Evolutionary conservation across 2,329 filamentous ascomycete genomes (phyloP).

Genomic region (Zasmidium cellare): DNA sequence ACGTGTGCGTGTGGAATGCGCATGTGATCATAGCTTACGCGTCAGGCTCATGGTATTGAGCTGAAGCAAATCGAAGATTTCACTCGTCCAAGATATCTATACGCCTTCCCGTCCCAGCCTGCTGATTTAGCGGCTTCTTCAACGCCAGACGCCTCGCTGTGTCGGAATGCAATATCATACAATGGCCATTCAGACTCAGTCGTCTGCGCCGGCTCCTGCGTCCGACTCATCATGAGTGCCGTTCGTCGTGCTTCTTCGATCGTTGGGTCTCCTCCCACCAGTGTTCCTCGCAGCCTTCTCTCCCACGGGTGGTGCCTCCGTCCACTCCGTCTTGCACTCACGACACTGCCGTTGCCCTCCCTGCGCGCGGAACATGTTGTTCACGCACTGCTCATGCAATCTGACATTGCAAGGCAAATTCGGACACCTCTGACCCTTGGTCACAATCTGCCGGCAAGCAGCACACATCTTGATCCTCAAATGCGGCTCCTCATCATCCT

Average conservation of each 20-base stretch:
- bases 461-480: constrained; percentile 83
- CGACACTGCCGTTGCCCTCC: constrained; percentile 63
- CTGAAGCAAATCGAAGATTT: constrained; percentile 16
- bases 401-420: constrained; percentile 67
- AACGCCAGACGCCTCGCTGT: constrained; percentile 21
- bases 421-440: constrained; percentile 74
- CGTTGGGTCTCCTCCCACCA: constrained; percentile 20
- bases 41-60: constrained; percentile 14
- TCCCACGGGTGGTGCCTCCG: constrained; percentile 53
- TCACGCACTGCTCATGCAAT: constrained; percentile 74
- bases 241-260: constrained; percentile 20
- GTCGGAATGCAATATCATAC: background rate
- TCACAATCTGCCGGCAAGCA: constrained; percentile 88
- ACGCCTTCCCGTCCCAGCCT: constrained; percentile 5
- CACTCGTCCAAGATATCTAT: constrained; percentile 4
- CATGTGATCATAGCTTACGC: constrained; percentile 8
- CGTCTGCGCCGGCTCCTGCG: constrained; percentile 4
- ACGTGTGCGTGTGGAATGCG: background rate
- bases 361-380: constrained; percentile 70
- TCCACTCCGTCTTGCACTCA: constrained; percentile 53
- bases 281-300: constrained; percentile 46
- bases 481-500: constrained; percentile 52
- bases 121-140: background rate
- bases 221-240: constrained; percentile 17
- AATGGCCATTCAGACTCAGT: background rate